Evolutionary conservation across 441 rosid genomes (phyloP).

Genomic region (Pelargonium myrrhifolium): DNA sequence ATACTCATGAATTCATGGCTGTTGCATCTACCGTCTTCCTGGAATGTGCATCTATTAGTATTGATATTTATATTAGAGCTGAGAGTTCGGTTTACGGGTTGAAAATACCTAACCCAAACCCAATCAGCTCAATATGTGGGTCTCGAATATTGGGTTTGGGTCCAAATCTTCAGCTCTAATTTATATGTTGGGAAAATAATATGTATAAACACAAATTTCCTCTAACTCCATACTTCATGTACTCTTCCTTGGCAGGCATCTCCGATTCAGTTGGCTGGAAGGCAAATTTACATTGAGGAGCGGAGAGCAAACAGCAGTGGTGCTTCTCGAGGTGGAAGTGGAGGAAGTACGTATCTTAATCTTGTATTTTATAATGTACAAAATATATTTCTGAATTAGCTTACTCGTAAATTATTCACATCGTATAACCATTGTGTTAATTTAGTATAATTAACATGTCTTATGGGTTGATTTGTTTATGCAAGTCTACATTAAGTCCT

Average conservation of each 20-base stretch:
- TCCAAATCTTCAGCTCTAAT: too few species aligned
- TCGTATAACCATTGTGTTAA: background rate
- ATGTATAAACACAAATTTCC: background rate
- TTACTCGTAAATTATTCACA: background rate
- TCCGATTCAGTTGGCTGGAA: conserved; percentile 83
- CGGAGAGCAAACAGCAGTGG: conserved; percentile 84
- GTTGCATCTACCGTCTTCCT: too few species aligned
- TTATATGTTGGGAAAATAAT: background rate
- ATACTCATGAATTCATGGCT: too few species aligned
- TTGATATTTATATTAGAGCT: background rate
- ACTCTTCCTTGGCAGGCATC: conserved; percentile 52
- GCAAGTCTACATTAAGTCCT: too few species aligned
- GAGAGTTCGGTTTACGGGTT: too few species aligned
- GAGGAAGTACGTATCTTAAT: conserved; percentile 61
- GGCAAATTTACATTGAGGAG: conserved; percentile 85
- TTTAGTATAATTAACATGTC: background rate
- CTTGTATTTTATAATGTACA: background rate
- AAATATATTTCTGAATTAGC: background rate
- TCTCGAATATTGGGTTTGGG: too few species aligned
- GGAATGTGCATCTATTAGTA: background rate
- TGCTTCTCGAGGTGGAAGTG: conserved; percentile 41
- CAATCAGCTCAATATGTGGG: too few species aligned
- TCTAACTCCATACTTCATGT: conserved; percentile 5
- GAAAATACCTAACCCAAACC: too few species aligned
- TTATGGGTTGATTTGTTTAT: background rate